Evolutionary conservation across 768 basidiomycete genomes (phyloP), one percentile per base, ranked within the genome.

Genomic region (Dendrothele bispora): DNA sequence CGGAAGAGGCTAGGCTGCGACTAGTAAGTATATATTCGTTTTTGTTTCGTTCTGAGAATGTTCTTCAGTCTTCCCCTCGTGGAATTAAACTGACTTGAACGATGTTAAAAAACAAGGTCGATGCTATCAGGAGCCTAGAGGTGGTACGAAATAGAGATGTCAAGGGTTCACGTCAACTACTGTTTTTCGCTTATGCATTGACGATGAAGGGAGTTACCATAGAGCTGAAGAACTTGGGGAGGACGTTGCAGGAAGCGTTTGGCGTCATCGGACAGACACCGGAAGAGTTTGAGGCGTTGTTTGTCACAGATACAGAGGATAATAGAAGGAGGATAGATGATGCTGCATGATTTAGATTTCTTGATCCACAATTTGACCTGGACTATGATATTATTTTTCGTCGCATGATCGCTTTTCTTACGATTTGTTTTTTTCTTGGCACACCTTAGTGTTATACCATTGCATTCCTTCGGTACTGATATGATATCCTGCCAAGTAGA

Each of bases 161-260:
- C 12, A 82, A 86, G 56, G 88, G 83, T 2, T 94, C 92, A 1
- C 74, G 85, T 17, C 89, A 97, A 55, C 72, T 99, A 3, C 74
- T 98, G 17, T 98, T 91, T 69, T 95, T 95, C 57, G 94, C 93
- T 1, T 98, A 98, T 57, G 91, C 91, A 0, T 72, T 32, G 30
- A 88, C 91, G 45, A 95, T 97, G 92, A 88, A 91, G 62, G 92
- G 93, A 6, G 89, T 97, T 30, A 97, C 94, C 7, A 77, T 81
- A 43, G 92, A 98, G 59, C 77, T 99, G 12, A 92, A 97, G 45
- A 78, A 70, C 43, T 72, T 98, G 1, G 95, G 97, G 0, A 66
- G 66, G 30, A 88, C 82, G 21, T 71, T 95, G 50, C 95, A 98
- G 62, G 81, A 84, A 43, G 86, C 91, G 8, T 99, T 97, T 63